Evolutionary conservation across 371 early-diverging fungal genomes (phyloP).

Genomic region (Funneliformis caledonium): DNA sequence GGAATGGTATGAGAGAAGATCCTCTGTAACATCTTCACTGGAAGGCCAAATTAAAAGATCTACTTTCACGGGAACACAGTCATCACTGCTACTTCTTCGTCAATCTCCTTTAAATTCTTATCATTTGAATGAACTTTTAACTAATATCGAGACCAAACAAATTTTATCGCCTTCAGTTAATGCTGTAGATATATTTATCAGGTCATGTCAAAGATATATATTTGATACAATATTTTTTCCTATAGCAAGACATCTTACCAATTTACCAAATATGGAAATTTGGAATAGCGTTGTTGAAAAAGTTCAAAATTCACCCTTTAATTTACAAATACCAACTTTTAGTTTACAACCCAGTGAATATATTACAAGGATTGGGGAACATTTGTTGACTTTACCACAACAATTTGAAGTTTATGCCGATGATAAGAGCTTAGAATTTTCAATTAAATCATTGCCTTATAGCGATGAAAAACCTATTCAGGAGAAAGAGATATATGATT

Average conservation of each 20-base stretch:
- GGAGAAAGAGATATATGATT: background rate
- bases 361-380: slow-evolving; percentile 72
- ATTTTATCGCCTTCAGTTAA: background rate
- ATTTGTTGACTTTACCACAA: slow-evolving; percentile 69
- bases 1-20: slow-evolving; percentile 32
- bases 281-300: slow-evolving; percentile 45
- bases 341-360: slow-evolving; percentile 66
- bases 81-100: slow-evolving; percentile 55
- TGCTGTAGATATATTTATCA: slow-evolving; percentile 43
- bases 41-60: background rate
- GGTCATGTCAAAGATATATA: slow-evolving; percentile 59
- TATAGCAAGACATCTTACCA: slow-evolving; percentile 53
- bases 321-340: slow-evolving; percentile 59
- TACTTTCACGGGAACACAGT: slow-evolving; percentile 42
- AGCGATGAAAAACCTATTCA: slow-evolving; percentile 41
- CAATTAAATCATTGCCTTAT: slow-evolving; percentile 63
- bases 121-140: slow-evolving; percentile 49
- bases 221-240: slow-evolving; percentile 64
- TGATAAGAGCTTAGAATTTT: slow-evolving; percentile 59
- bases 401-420: slow-evolving; percentile 70
- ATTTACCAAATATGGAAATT: slow-evolving; percentile 51
- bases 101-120: slow-evolving; percentile 63
- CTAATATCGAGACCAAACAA: slow-evolving; percentile 41
- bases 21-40: background rate
- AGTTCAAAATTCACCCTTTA: slow-evolving; percentile 41